Conservation (phyloP, 139 green algal species). For the Diplosphaera chodatii region DNA sequence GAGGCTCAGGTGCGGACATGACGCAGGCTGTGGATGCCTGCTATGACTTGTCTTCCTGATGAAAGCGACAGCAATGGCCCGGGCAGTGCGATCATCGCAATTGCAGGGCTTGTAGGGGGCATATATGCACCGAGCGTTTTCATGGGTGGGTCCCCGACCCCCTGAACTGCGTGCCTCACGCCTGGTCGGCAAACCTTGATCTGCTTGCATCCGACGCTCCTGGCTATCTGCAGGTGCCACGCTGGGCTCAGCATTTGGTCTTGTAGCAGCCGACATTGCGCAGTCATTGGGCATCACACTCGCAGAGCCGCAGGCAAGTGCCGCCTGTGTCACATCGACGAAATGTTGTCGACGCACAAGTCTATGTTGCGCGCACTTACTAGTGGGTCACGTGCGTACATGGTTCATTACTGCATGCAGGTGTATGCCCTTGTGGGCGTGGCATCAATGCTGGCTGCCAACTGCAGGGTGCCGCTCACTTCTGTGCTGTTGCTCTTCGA, state of each 20-base stretch:
- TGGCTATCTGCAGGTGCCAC: slow-evolving; percentile 22
- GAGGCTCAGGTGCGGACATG: slow-evolving; percentile 51
- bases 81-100: no score
- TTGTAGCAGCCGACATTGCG: slow-evolving; percentile 6
- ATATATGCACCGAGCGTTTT: slow-evolving; percentile 94
- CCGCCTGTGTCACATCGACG: no score
- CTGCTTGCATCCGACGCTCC: neutral
- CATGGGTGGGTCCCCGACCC: slow-evolving; percentile 77
- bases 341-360: no score
- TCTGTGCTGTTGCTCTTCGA: slow-evolving; percentile 70
- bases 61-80: no score
- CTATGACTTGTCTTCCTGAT: no score
- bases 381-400: no score
- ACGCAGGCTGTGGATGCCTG: no score
- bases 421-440: slow-evolving; percentile 71
- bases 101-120: slow-evolving; percentile 74
- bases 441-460: slow-evolving; percentile 60
- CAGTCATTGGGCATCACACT: slow-evolving; percentile 27
- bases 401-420: slow-evolving; percentile 11
- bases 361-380: no score
- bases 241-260: slow-evolving; percentile 41
- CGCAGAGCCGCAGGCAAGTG: slow-evolving; percentile 16
- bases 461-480: slow-evolving; percentile 38
- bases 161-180: no score
- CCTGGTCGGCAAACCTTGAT: no score